phyloP scores from a whole-genome alignment of 2,329 filamentous ascomycete species.

The Neopestalotiopsis rosae region DNA sequence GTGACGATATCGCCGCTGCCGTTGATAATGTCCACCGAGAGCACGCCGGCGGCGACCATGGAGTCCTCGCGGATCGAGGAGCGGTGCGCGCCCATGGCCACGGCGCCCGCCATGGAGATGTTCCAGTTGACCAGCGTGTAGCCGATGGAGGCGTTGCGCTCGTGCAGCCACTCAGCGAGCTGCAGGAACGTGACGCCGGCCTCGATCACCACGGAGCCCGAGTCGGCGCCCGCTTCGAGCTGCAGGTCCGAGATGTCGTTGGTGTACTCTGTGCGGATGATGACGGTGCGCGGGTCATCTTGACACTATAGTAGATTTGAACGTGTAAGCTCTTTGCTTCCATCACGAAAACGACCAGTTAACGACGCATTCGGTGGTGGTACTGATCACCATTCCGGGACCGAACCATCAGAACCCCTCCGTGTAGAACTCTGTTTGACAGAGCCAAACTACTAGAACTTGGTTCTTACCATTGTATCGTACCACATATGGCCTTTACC shows the following conservation, averaged over 20 bases:
- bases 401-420: not conserved
- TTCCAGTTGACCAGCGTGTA: slow-evolving; percentile 61
- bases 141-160: slow-evolving; percentile 50
- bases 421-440: too few relatives aligned
- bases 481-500: slow-evolving; percentile 54
- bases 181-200: slow-evolving; percentile 58
- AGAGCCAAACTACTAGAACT: not conserved
- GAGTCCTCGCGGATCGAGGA: slow-evolving; percentile 53
- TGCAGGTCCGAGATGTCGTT: slow-evolving; percentile 50
- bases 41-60: slow-evolving; percentile 54
- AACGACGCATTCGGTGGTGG: not conserved
- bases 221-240: slow-evolving; percentile 40
- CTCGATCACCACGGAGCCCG: slow-evolving; percentile 53
- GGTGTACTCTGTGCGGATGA: slow-evolving; percentile 51
- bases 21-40: slow-evolving; percentile 55
- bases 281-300: slow-evolving; percentile 50
- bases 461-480: slow-evolving; percentile 46
- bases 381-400: not conserved
- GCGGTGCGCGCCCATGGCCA: slow-evolving; percentile 59
- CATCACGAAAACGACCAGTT: not conserved
- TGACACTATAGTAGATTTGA: slow-evolving; percentile 40
- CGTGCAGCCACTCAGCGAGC: slow-evolving; percentile 55
- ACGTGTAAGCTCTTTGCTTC: not conserved
- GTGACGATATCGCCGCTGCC: slow-evolving; percentile 49
- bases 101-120: slow-evolving; percentile 54